Evolutionary conservation across 108 stramenopile species (phyloP), one percentile per base, ranked within the genome.

Genomic region (Seminavis robusta): DNA sequence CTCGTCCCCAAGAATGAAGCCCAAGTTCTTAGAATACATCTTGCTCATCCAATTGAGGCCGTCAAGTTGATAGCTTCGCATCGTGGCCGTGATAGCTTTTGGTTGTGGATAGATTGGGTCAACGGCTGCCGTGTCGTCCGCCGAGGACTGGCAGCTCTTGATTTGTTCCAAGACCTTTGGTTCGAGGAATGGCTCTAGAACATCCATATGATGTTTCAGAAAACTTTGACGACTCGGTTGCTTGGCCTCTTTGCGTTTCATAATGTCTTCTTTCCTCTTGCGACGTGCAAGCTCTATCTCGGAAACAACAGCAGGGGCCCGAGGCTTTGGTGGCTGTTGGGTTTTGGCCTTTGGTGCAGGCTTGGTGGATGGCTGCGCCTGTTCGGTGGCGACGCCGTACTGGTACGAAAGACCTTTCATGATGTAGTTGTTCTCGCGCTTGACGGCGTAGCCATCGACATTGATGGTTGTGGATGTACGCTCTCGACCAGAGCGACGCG

Each of bases 1-100:
- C 80, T 96, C 97, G 67, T 98, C 95, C 7, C 83, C 97, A 1
- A 98, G 78, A 57, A 98, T 92, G 65, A 80, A 85, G n/a, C 58
- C 52, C 44, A 83, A 42, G 39, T 77, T 77, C 49, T 74, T 56
- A 5, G 63, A 39, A 59, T 88, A 80, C 60, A 94, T 92, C 25
- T 66, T 57, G 37, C 81, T 72, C 88, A 97, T 86, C 88, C 86
- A 97, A 25, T 81, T 62, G 20, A 97, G 60, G 10, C 95, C 95
- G 56, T 86, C 33, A 40, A 86, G 57, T 79, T 97, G 97, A 63
- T 97, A 97, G 62, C 86, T 86, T 9, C 95, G 77, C 28, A 97
- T 51, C 16, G 65, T 68, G 15, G 48, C 48, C 28, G 4, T 8
- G 4, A 46, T 29, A 10, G 24, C 17, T 8, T 31, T 21, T 1